Base-by-base conservation (phyloP, 768 basidiomycete genomes). In the Boletus barrowsii region DNA sequence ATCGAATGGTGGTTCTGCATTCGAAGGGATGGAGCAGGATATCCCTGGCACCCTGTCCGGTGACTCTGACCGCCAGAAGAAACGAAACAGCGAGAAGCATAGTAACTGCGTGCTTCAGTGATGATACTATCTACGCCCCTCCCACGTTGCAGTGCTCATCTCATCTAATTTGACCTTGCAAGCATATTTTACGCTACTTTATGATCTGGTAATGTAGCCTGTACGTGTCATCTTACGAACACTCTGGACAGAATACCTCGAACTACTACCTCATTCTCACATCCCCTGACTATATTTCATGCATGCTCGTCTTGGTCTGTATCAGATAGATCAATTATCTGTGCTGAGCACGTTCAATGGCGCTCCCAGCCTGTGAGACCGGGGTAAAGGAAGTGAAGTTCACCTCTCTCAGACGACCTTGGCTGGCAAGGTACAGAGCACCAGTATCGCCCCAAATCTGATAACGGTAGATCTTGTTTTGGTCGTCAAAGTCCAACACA, bases 401-500 rank as follows among this genome's bases (percentile, higher is more conserved):
- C 49, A 64, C 63, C 44, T 58, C 24, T 33, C 26, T 17, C 33
- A 83, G 64, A 62, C 72, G 61, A n/a, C 84, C 83, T 22, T 67
- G 72, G 37, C 79, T 75, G 6, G 83, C 84, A 14, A 86, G 74
- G 67, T 83, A 84, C 10, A 82, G 77, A 6, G 84, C 80, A 11
- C 83, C 84, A 8, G 84, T 81, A 66, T 87, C 86, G 11, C 82
- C 83, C 84, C 85, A 87, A 3, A 87, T 76, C 62, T 87, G 80
- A 74, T 84, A 85, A 41, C 76, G 71, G 22, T 72, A 72, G n/a
- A 87, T 72, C 67, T 80, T 85, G 51, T 69, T 62, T 29, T 77
- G 75, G 22, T 80, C 73, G 51, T 85, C 84, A 62, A 86, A 86
- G 63, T 82, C 81, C 56, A 87, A 66, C 17, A 79, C 72, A 59